Evolutionary conservation across 2,329 filamentous ascomycete genomes (phyloP).

Genomic region (Aspergillus fijiensis): DNA sequence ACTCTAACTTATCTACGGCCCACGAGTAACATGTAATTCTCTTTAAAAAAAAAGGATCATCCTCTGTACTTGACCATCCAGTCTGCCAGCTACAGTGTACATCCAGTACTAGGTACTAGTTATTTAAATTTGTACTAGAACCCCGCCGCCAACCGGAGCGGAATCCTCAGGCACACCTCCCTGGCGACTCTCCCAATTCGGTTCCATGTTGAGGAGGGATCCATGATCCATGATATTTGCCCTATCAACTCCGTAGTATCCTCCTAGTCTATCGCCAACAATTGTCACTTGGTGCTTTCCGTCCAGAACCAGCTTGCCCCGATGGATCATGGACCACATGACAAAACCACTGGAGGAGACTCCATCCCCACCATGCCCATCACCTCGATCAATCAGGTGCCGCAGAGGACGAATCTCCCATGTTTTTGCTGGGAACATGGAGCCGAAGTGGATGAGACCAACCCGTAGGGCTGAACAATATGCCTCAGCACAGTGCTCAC

Average conservation of each 20-base stretch:
- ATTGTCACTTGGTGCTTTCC: not conserved
- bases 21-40: too few species aligned
- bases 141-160: not conserved
- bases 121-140: not conserved
- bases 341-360: slow-evolving; percentile 3
- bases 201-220: not conserved
- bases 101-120: too few species aligned
- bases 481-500: not conserved
- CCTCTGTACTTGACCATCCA: not conserved
- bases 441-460: too few species aligned
- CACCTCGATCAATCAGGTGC: not conserved
- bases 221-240: not conserved
- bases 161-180: slow-evolving; percentile 3
- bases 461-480: not conserved
- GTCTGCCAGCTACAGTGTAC: not conserved
- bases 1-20: not conserved
- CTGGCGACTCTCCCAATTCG: not conserved
- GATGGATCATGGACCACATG: slow-evolving; percentile 5
- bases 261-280: not conserved
- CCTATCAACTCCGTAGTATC: not conserved
- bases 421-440: not conserved
- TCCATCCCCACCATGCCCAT: not conserved
- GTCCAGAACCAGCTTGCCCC: not conserved
- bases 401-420: not conserved
- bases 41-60: not conserved